Percentiles rank a stretch among this genome's conserved stretches.
Conservation (phyloP, 2,329 filamentous ascomycete genomes). For the Chrysosporium queenslandicum region DNA sequence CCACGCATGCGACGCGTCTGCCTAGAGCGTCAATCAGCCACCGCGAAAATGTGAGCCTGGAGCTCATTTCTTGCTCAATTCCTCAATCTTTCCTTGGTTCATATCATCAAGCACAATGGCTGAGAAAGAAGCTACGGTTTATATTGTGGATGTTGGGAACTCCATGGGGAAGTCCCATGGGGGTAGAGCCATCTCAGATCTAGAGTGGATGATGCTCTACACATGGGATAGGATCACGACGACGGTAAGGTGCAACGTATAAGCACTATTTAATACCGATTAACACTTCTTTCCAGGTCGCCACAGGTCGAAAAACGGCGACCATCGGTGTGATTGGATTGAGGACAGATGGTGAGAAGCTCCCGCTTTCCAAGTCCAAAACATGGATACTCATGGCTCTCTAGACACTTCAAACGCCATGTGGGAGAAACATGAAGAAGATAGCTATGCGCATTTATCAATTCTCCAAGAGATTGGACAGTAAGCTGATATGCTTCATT, state of each 20-base stretch:
- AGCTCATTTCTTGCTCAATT: neutral
- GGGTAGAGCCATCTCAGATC: conserved; percentile 65
- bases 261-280: neutral
- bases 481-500: conserved; percentile 40
- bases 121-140: conserved; percentile 85
- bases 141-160: conserved; percentile 75
- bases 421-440: conserved; percentile 41
- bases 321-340: conserved; percentile 72
- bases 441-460: conserved; percentile 71
- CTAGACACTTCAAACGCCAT: conserved; percentile 58
- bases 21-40: conserved; percentile 20
- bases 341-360: conserved; percentile 57
- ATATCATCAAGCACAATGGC: conserved; percentile 53
- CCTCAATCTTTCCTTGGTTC: neutral
- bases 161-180: conserved; percentile 68
- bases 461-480: conserved; percentile 58
- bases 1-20: conserved; percentile 33
- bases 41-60: too few species aligned
- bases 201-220: conserved; percentile 84
- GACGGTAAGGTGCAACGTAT: conserved; percentile 43
- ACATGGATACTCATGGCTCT: conserved; percentile 11
- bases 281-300: conserved; percentile 34
- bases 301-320: conserved; percentile 62
- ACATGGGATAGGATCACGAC: conserved; percentile 86
- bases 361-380: neutral